Evolutionary conservation across 2,329 filamentous ascomycete genomes (phyloP).

Genomic region (Curvularia verruculosa): DNA sequence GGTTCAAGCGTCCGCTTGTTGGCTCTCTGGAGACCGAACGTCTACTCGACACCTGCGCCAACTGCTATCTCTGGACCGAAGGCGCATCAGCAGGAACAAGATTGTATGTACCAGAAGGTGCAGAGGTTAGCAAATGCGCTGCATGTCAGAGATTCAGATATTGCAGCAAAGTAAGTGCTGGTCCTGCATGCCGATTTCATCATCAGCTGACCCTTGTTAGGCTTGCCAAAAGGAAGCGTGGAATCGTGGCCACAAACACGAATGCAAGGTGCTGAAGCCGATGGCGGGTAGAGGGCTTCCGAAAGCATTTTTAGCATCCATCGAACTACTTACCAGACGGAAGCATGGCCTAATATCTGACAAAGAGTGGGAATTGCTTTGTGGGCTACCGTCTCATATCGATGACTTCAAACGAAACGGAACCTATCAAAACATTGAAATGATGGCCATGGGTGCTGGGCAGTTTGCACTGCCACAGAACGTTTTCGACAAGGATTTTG

Average conservation of each 20-base stretch:
- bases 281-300: conserved; percentile 56
- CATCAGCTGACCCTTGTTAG: conserved; percentile 42
- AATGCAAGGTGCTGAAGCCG: conserved; percentile 61
- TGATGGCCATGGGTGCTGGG: conserved; percentile 62
- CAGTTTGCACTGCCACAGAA: conserved; percentile 57
- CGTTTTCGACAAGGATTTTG: conserved; percentile 51
- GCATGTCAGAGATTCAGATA: conserved; percentile 65
- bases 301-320: conserved; percentile 61
- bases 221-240: conserved; percentile 65
- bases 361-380: conserved; percentile 53
- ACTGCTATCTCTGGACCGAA: conserved; percentile 59
- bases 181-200: not conserved
- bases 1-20: conserved; percentile 59
- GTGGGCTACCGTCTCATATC: conserved; percentile 56
- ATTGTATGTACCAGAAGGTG: conserved; percentile 41
- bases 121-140: conserved; percentile 60
- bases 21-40: conserved; percentile 60
- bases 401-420: conserved; percentile 53
- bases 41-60: conserved; percentile 62
- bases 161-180: conserved; percentile 60
- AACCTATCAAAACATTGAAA: conserved; percentile 55
- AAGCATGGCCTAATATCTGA: conserved; percentile 47
- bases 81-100: conserved; percentile 40
- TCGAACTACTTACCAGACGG: conserved; percentile 59
- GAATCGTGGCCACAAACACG: conserved; percentile 64